A percentile compares a stretch with the other conserved stretches of the same genome.
Evolutionary conservation across 768 basidiomycete genomes (phyloP).

Genomic region (Panaeolus cyanescens): DNA sequence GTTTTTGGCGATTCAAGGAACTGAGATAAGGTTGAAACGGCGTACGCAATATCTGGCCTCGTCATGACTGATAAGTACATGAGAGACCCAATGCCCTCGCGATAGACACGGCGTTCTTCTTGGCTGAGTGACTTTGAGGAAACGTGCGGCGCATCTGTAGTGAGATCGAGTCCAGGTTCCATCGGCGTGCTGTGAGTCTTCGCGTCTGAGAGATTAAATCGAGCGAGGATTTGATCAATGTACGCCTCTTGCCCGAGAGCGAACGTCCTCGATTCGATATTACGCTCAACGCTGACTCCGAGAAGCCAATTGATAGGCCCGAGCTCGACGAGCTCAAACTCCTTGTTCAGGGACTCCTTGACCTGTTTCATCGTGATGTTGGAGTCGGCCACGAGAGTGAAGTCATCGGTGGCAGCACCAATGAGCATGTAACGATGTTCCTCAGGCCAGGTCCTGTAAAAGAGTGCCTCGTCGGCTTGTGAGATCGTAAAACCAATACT

Average conservation of each 20-base stretch:
- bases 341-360: constrained; percentile 14
- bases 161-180: constrained; percentile 19
- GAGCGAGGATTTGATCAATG: constrained; percentile 16
- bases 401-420: constrained; percentile 29
- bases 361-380: neutral
- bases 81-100: constrained; percentile 26
- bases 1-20: constrained; percentile 19
- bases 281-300: constrained; percentile 20
- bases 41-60: constrained; percentile 29
- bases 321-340: constrained; percentile 22
- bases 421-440: constrained; percentile 17
- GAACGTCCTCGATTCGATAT: constrained; percentile 16
- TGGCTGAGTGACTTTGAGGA: constrained; percentile 6
- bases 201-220: constrained; percentile 15
- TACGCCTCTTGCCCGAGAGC: constrained; percentile 24
- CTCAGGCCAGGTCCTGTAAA: constrained; percentile 16
- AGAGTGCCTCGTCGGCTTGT: constrained; percentile 23
- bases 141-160: constrained; percentile 5
- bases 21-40: constrained; percentile 25
- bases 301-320: constrained; percentile 27
- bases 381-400: constrained; percentile 24
- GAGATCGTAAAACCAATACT: constrained; percentile 13
- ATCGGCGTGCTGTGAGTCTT: constrained; percentile 16
- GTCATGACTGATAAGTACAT: constrained; percentile 27
- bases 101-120: neutral